phyloP scores from a whole-genome alignment of 1,139 yeast genomes.

The Blastobotrys apis region DNA sequence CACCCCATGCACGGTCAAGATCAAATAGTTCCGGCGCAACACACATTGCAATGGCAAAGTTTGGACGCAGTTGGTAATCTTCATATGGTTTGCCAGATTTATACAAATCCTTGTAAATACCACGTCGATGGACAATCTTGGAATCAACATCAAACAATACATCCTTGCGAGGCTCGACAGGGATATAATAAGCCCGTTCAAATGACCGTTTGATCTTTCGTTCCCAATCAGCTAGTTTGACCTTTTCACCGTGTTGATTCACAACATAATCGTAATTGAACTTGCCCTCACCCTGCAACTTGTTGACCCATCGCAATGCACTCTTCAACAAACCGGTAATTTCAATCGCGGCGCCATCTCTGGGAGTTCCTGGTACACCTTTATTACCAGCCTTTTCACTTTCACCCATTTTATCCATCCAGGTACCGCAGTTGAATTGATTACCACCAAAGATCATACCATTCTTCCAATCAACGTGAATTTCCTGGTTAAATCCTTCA shows the following conservation, averaged over 20 bases:
- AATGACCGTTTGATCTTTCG: slow-evolving; percentile 61
- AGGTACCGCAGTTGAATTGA: slow-evolving; percentile 91
- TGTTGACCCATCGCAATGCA: slow-evolving; percentile 70
- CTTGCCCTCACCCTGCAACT: slow-evolving; percentile 48
- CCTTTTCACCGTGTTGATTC: slow-evolving; percentile 52
- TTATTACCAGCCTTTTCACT: slow-evolving; percentile 74
- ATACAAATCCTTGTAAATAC: slow-evolving; percentile 86
- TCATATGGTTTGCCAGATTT: slow-evolving; percentile 81
- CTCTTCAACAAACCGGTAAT: slow-evolving; percentile 86
- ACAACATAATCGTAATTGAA: slow-evolving; percentile 45
- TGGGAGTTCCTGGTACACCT: slow-evolving; percentile 94
- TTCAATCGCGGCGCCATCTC: slow-evolving; percentile 96
- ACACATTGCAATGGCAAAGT: slow-evolving; percentile 85
- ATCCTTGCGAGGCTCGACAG: slow-evolving; percentile 59
- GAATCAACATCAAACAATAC: slow-evolving; percentile 56
- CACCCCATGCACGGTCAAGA: slow-evolving; percentile 53
- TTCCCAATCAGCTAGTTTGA: slow-evolving; percentile 67
- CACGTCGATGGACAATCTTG: slow-evolving; percentile 74
- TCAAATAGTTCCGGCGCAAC: slow-evolving; percentile 91
- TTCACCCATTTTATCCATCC: slow-evolving; percentile 99
- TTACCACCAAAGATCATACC: slow-evolving; percentile 92
- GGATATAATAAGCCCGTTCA: slow-evolving; percentile 74
- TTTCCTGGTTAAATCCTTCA: slow-evolving; percentile 83
- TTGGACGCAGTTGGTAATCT: slow-evolving; percentile 90
- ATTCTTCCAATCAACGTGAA: slow-evolving; percentile 79